Evolutionary conservation across 805 yeast species (phyloP), one percentile per base, ranked within the genome.

Genomic region (Monosporozyma servazzii): DNA sequence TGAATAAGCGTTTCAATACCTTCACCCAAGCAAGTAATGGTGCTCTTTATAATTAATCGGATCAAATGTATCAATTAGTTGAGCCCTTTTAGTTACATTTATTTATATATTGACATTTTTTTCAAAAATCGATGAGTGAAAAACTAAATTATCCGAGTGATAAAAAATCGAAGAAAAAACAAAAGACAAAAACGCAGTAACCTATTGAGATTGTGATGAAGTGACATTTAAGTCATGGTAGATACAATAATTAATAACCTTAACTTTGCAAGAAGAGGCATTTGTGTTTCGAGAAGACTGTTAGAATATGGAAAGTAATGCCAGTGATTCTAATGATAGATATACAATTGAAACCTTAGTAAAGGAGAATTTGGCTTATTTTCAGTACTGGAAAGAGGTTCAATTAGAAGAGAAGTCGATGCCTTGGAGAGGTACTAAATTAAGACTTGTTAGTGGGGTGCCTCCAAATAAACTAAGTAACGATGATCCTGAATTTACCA

Each of bases 361-460:
- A 23, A 48, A 55, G 39, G 55, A 57, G 15, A 64, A 64, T 51
- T 44, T 66, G 36, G 50, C 56, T 7, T 59, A 65, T 50, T 59
- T 58, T 47, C 68, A 64, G 31, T 48, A 54, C 23, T 66, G 70
- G 70, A 51, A 49, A 0, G 59, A 61, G 3, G 63, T 65, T 2
- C 50, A 46, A 20, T 36, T 58, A 3, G 17, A 49, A 11, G 56
- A 59, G 10, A 52, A 49, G 40, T 30, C 43, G n/a, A 17, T 53
- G 25, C 20, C 40, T 11, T 63, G 60, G 59, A 50, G 53, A 33
- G 59, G 48, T 5, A 50, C 45, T 9, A 48, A 43, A 9, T 37
- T 60, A 18, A 51, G 45, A 30, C 15, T 63, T 17, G 41, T 64
- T 13, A 47, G 49, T 15, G 69, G 68, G 4, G 25, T 39, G 31